Evolutionary conservation across 1,139 yeast genomes (phyloP).

Genomic region (Kurtzmaniella quercitrusa): DNA sequence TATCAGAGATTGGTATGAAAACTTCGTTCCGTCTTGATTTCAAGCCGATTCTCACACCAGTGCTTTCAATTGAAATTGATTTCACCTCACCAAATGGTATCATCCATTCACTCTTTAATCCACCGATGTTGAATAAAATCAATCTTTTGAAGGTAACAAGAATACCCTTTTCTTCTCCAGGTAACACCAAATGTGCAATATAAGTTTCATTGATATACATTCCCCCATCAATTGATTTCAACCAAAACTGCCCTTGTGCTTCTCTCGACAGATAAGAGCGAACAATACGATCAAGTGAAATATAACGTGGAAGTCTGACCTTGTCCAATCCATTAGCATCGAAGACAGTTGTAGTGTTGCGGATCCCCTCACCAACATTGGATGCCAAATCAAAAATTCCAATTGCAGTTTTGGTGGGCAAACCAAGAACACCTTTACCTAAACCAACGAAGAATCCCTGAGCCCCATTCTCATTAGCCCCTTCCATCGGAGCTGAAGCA

Average conservation of each 20-base stretch:
- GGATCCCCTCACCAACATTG: constrained; percentile 89
- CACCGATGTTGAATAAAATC: constrained; percentile 63
- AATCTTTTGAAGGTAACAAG: constrained; percentile 73
- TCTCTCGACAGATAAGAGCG: constrained; percentile 77
- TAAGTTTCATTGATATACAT: constrained; percentile 66
- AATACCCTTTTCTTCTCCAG: constrained; percentile 76
- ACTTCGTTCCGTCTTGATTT: constrained; percentile 58
- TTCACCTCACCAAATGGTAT: constrained; percentile 58
- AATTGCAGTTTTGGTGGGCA: constrained; percentile 95
- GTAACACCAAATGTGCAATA: constrained; percentile 78
- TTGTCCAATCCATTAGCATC: constrained; percentile 77
- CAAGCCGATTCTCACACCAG: constrained; percentile 71
- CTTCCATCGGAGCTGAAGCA: constrained; percentile 87
- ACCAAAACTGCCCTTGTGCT: constrained; percentile 93
- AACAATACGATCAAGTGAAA: constrained; percentile 66
- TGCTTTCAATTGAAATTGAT: constrained; percentile 69
- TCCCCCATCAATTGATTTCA: constrained; percentile 82
- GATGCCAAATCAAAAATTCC: constrained; percentile 92
- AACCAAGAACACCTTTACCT: constrained; percentile 91
- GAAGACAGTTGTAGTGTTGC: constrained; percentile 88
- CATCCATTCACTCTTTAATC: constrained; percentile 61
- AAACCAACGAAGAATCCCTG: constrained; percentile 89
- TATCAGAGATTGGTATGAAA: constrained; percentile 78
- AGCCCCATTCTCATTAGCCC: constrained; percentile 82
- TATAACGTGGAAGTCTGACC: constrained; percentile 76